Evolutionary conservation across 805 yeast genomes (phyloP), one percentile per base, ranked within the genome.

Genomic region (Saccharomycopsis fermentans): DNA sequence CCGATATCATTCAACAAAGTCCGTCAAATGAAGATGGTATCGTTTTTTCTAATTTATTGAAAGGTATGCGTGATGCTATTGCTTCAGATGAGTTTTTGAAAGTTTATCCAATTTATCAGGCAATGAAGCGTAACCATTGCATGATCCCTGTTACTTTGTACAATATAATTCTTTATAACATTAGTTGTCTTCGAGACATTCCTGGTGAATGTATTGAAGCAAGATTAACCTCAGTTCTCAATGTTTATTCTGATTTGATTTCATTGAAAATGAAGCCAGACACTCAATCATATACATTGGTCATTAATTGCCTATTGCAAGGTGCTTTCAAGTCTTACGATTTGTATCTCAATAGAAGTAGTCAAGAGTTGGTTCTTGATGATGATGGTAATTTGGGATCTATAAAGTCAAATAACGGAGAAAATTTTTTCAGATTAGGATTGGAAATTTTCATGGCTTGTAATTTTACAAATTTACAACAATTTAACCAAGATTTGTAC

Each of bases 371-470:
- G 6, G 36, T 50, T 8, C n/a, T 54, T 12, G 62, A 59, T 35
- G 61, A 59, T 16, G 59, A 59, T 35, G 61, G 60, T 14, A n/a
- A 17, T 4, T 26, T 56, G 29, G 11, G 26, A 6, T 6, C n/a
- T 16, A 39, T 55, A 4, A 48, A 26, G n/a, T 53, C 60, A 12
- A 60, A 59, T 43, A 54, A 55, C 26, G 64, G 64, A 2, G 52
- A 43, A 19, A 57, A 59, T 40, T 62, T 57, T 51, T 62, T 59
- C 51, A 59, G 52, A 55, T 43, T 62, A 19, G 64, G 59, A 6
- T 26, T 62, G 5, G 64, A 62, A 27, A 59, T 62, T 47, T 62
- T 59, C 27, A 35, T 62, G 56, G 64, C 64, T 24, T 55, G 61
- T 5, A 62, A 62, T 54, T 54, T 32, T 12, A 24, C 53, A 12